Percentiles rank a stretch among this genome's conserved stretches.
phyloP scores from a whole-genome alignment of 176 grass and related monocot species.

The Triticum timopheevii region DNA sequence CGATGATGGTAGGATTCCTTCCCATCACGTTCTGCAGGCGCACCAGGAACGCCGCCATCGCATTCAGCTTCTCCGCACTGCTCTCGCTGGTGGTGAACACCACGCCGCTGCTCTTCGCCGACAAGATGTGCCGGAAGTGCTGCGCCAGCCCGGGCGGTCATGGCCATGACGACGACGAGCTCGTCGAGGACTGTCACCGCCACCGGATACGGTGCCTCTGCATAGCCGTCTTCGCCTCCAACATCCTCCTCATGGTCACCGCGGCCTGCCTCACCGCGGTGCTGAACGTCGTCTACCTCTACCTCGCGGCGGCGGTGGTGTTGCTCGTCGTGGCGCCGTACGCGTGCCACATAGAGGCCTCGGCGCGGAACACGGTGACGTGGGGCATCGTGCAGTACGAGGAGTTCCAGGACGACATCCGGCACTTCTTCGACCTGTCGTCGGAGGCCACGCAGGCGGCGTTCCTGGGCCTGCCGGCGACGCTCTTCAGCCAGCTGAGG shows the following conservation, averaged over 20 bases:
- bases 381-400: constrained; percentile 15
- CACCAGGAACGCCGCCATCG: constrained; percentile 14
- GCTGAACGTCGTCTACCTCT: constrained; percentile 4
- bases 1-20: constrained; percentile 3
- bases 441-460: constrained; percentile 2
- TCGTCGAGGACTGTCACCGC: not conserved
- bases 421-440: constrained; percentile 1
- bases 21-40: constrained; percentile 21
- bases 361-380: not conserved
- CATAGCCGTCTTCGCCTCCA: not conserved
- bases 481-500: constrained; percentile 16
- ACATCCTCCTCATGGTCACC: constrained; percentile 2
- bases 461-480: constrained; percentile 22
- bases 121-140: constrained; percentile 2
- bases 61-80: not conserved
- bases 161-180: not conserved
- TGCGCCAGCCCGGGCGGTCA: no score
- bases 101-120: not conserved
- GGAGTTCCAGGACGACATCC: constrained; percentile 9
- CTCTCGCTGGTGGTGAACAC: constrained; percentile 19
- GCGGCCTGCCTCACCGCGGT: not conserved
- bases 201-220: not conserved
- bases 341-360: not conserved
- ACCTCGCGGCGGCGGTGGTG: not conserved
- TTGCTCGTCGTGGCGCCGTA: not conserved